Percentiles rank a stretch among this genome's conserved stretches.
These are phyloP conservation scores for Phytopythium cucurbitacearum DNA, from an alignment of 352 stramenopile genomes.

Conservation along the genomic window DNA sequence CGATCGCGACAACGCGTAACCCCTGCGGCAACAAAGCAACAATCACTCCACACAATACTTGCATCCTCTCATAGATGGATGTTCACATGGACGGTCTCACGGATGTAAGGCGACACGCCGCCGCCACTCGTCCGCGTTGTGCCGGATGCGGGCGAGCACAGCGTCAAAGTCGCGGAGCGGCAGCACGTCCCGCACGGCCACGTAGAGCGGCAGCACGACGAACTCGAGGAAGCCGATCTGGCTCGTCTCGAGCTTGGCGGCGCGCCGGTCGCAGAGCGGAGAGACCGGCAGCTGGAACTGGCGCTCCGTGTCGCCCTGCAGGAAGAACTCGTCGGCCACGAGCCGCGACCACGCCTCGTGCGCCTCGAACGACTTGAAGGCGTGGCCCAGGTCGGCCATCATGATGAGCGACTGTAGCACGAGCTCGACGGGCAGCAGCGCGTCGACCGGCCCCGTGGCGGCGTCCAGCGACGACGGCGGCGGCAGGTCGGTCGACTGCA, in stretches of 20 bases:
- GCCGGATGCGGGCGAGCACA: slow-evolving; percentile 37
- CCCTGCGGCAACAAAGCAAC: no score
- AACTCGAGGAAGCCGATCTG: slow-evolving; percentile 77
- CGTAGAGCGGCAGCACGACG: slow-evolving; percentile 64
- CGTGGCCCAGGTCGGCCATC: slow-evolving; percentile 71
- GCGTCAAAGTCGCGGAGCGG: slow-evolving; percentile 36
- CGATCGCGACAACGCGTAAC: no score
- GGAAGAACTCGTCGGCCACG: slow-evolving; percentile 66
- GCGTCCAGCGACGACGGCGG: slow-evolving; percentile 1
- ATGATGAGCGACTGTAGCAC: slow-evolving; percentile 69
- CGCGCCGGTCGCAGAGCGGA: slow-evolving; percentile 54
- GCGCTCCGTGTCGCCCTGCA: slow-evolving; percentile 56
- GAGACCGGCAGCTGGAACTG: slow-evolving; percentile 55
- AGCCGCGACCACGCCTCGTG: slow-evolving; percentile 60
- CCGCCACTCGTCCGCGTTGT: slow-evolving; percentile 47
- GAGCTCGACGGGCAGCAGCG: slow-evolving; percentile 34
- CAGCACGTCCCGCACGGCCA: slow-evolving; percentile 41
- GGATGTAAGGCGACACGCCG: neutral
- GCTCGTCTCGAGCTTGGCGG: slow-evolving; percentile 53
- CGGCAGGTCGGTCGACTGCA: slow-evolving; percentile 27
- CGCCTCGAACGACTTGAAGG: slow-evolving; percentile 53
- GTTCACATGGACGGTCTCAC: no score
- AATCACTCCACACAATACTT: no score
- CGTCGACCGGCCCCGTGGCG: neutral
- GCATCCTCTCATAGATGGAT: no score